Evolutionary conservation across 345 rosid genomes (phyloP).

Genomic region (Populus pruinosa): DNA sequence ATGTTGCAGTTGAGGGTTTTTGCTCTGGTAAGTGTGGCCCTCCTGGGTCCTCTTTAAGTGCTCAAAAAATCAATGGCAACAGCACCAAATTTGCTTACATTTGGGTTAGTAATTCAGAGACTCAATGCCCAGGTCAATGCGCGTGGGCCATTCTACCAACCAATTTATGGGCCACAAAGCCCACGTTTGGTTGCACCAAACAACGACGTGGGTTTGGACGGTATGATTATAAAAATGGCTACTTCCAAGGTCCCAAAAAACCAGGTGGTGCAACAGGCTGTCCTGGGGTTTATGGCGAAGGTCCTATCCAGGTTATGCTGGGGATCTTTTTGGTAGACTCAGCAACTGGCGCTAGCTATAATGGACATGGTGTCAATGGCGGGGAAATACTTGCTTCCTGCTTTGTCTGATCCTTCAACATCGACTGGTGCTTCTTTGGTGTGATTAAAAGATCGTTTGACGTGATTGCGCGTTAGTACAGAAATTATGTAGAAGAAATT

Average conservation of each 20-base stretch:
- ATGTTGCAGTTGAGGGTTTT: slow-evolving; percentile 20
- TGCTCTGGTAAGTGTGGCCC: slow-evolving; percentile 12
- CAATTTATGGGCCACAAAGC: slow-evolving; percentile 15
- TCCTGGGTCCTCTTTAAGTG: not conserved
- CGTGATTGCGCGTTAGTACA: not conserved
- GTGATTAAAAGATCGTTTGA: not conserved
- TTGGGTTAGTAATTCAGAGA: slow-evolving; percentile 26
- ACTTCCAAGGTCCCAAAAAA: slow-evolving; percentile 20
- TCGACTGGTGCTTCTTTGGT: slow-evolving; percentile 13
- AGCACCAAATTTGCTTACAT: slow-evolving; percentile 17
- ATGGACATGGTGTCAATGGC: slow-evolving; percentile 18
- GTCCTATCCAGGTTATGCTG: slow-evolving; percentile 27
- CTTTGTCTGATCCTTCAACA: slow-evolving; percentile 14
- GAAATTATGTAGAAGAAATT: not conserved
- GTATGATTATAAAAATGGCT: slow-evolving; percentile 24
- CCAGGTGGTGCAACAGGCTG: slow-evolving; percentile 22
- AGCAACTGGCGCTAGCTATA: slow-evolving; percentile 23
- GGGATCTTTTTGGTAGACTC: slow-evolving; percentile 16
- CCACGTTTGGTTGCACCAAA: slow-evolving; percentile 12
- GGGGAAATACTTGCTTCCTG: slow-evolving; percentile 29
- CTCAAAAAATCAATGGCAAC: not conserved
- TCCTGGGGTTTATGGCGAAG: slow-evolving; percentile 14
- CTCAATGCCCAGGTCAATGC: slow-evolving; percentile 25
- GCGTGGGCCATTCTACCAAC: slow-evolving; percentile 28
- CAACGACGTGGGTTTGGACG: slow-evolving; percentile 23